These are phyloP conservation scores for Nemania sp. DNA, from an alignment of 2,329 filamentous ascomycete species.

Conservation along the genomic window DNA sequence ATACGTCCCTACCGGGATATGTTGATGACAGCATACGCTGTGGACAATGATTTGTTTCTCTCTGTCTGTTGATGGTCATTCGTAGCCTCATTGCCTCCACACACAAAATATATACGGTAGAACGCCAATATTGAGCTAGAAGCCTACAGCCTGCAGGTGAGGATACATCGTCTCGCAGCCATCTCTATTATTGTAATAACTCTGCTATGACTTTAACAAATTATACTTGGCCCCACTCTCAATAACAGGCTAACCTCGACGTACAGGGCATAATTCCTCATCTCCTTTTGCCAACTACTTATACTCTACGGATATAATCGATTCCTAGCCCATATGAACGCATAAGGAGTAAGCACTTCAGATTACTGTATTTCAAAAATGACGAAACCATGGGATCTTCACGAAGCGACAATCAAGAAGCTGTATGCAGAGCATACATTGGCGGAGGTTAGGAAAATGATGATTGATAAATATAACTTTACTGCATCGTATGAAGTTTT, in stretches of 20 bases:
- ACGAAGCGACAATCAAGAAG: constrained; percentile 44
- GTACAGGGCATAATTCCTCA: not conserved
- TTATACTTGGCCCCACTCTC: not conserved
- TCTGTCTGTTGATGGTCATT: constrained; percentile 5
- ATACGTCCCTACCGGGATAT: not conserved
- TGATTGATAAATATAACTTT: constrained; percentile 48
- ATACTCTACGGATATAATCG: not conserved
- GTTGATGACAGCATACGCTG: not conserved
- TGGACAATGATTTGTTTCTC: constrained; percentile 2
- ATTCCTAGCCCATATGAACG: not conserved
- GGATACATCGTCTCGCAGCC: not conserved
- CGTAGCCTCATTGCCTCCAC: constrained; percentile 25
- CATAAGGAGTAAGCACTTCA: constrained; percentile 1
- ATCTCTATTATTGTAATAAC: not conserved
- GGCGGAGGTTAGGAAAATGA: constrained; percentile 45
- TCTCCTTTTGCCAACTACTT: constrained; percentile 6
- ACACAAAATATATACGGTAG: not conserved
- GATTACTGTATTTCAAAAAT: constrained; percentile 28
- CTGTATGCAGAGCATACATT: constrained; percentile 47
- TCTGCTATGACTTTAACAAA: not conserved
- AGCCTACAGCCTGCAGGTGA: constrained; percentile 27
- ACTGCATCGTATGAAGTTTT: constrained; percentile 59
- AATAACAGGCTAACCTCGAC: constrained; percentile 22
- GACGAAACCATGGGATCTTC: constrained; percentile 46
- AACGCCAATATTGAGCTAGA: constrained; percentile 11